These are phyloP conservation scores for Annulohypoxylon moriforme DNA, from an alignment of 495 filamentous ascomycete genomes.

Conservation along the genomic window DNA sequence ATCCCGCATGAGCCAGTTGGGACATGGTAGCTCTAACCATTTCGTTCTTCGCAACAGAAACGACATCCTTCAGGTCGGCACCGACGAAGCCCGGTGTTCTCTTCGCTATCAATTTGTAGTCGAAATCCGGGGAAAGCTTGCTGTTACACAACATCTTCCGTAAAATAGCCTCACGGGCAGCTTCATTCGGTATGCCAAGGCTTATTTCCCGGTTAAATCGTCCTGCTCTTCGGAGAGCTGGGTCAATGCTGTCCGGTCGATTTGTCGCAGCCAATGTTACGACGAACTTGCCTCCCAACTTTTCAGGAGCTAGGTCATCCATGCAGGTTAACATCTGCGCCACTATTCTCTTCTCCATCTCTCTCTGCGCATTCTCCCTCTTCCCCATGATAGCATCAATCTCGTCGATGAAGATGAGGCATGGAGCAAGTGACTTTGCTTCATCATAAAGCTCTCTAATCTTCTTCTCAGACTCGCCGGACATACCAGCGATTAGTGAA, in stretches of 20 bases:
- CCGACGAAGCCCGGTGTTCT: constrained; percentile 94
- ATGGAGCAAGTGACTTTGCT: constrained; percentile 87
- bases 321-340: constrained; percentile 91
- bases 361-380: constrained; percentile 90
- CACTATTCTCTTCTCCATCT: constrained; percentile 97
- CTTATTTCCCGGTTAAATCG: constrained; percentile 95
- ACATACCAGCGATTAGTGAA: constrained; percentile 92
- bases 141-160: constrained; percentile 78
- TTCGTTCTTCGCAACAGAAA: constrained; percentile 75
- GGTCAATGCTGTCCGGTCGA: constrained; percentile 88
- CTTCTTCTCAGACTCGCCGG: constrained; percentile 95
- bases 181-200: constrained; percentile 91
- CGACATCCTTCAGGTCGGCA: constrained; percentile 88
- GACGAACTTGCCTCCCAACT: constrained; percentile 87
- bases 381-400: constrained; percentile 97
- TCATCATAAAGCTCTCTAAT: constrained; percentile 92
- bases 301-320: constrained; percentile 72
- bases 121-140: constrained; percentile 74
- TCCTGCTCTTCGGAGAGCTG: constrained; percentile 84
- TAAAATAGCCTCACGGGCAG: constrained; percentile 84
- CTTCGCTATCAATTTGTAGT: constrained; percentile 84
- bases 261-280: constrained; percentile 95
- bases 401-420: constrained; percentile 94
- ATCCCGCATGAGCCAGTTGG: constrained; percentile 52
- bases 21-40: constrained; percentile 68